Evolutionary conservation across 495 filamentous ascomycete species (phyloP).

Genomic region (Apiosordaria backusii): DNA sequence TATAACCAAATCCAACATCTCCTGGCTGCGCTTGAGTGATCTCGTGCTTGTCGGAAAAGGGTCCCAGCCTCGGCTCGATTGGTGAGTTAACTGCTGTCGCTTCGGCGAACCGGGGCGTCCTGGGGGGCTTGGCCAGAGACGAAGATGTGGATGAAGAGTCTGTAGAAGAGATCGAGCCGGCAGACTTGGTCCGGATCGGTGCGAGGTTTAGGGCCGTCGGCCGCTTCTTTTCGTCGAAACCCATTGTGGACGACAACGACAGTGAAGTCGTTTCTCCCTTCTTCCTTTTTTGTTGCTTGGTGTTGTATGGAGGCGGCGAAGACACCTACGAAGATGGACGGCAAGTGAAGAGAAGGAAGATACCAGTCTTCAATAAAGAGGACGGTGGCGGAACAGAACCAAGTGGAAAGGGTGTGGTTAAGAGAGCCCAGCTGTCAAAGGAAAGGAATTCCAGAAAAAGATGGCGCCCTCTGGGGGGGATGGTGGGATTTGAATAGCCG

Average conservation of each 20-base stretch:
- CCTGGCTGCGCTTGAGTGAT: constrained; percentile 65
- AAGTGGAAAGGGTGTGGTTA: constrained; percentile 36
- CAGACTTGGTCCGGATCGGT: constrained; percentile 45
- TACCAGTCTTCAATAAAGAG: constrained; percentile 31
- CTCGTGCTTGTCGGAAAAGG: constrained; percentile 62
- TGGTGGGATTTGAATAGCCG: constrained; percentile 53
- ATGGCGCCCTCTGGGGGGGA: constrained; percentile 37
- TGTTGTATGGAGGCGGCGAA: constrained; percentile 13
- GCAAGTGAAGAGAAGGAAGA: constrained; percentile 31
- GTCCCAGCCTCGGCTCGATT: constrained; percentile 59
- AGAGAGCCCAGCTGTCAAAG: constrained; percentile 55
- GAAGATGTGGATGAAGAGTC: constrained; percentile 51
- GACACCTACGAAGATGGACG: not conserved
- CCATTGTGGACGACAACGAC: constrained; percentile 25
- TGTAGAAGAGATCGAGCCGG: constrained; percentile 52
- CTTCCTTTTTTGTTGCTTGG: constrained; percentile 21
- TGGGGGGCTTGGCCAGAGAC: constrained; percentile 66
- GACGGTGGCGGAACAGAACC: constrained; percentile 26
- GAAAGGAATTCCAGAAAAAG: constrained; percentile 29
- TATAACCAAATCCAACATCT: constrained; percentile 91
- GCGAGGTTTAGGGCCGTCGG: constrained; percentile 47
- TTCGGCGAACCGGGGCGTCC: constrained; percentile 86
- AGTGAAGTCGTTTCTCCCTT: constrained; percentile 19
- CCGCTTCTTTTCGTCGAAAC: constrained; percentile 47
- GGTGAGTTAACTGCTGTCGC: constrained; percentile 86